Evolutionary conservation across 768 basidiomycete species (phyloP).

Genomic region (Roridomyces roridus): DNA sequence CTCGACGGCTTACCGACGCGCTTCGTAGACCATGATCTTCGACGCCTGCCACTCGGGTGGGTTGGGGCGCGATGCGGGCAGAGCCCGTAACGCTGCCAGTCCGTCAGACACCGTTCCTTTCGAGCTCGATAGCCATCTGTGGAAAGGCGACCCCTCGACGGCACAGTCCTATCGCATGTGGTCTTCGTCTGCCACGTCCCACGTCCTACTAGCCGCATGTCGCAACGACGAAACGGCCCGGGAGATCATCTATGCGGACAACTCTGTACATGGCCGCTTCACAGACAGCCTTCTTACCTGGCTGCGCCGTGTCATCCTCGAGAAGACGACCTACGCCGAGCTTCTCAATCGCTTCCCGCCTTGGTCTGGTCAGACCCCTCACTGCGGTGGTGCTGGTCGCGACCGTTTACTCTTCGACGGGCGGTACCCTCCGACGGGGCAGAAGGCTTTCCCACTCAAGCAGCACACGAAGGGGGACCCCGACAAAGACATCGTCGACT

Average conservation of each 20-base stretch:
- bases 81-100: not conserved
- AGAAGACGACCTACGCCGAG: not conserved
- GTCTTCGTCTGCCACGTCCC: not conserved
- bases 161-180: not conserved
- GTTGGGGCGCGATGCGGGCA: not conserved
- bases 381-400: not conserved
- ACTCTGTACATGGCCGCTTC: not conserved
- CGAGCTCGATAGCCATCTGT: slow-evolving; percentile 1
- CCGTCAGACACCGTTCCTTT: not conserved
- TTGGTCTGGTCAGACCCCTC: slow-evolving; percentile 1
- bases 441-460: not conserved
- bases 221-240: slow-evolving; percentile 5
- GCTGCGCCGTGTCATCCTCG: not conserved
- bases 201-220: slow-evolving; percentile 14
- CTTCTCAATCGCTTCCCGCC: not conserved
- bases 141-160: not conserved
- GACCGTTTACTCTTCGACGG: not conserved
- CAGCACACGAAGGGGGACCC: not conserved
- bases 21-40: not conserved
- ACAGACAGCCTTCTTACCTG: not conserved
- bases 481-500: not conserved
- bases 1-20: not conserved
- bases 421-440: not conserved
- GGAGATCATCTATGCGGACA: not conserved
- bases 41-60: slow-evolving; percentile 8